A percentile compares a stretch with the other conserved stretches of the same genome.
Conservation (phyloP, 768 basidiomycete genomes). For the Collybiopsis luxurians region DNA sequence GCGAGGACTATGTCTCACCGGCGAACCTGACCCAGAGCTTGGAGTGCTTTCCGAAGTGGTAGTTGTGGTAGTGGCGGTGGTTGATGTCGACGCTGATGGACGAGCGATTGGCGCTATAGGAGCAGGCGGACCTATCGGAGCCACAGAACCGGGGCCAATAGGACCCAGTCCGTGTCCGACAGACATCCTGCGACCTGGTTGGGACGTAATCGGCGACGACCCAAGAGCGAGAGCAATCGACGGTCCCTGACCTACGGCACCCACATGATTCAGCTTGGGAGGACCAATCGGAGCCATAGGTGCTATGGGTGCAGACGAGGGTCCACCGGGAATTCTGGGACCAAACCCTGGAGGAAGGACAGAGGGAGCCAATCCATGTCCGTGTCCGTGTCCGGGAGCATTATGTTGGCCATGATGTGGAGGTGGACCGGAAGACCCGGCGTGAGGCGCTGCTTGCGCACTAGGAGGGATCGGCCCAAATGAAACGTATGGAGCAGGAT, state of each 20-base stretch:
- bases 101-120: conserved; percentile 41
- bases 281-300: conserved; percentile 50
- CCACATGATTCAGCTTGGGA: conserved; percentile 38
- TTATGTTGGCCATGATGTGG: background rate
- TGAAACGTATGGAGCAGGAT: conserved; percentile 46
- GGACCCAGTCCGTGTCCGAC: conserved; percentile 10
- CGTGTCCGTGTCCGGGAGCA: background rate
- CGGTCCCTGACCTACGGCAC: conserved; percentile 27
- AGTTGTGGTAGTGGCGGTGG: conserved; percentile 26
- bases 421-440: conserved; percentile 1
- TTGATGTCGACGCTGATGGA: conserved; percentile 29
- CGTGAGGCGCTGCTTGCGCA: background rate
- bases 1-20: conserved; percentile 12
- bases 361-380: conserved; percentile 37
- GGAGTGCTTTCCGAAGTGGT: conserved; percentile 45
- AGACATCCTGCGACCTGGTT: conserved; percentile 16
- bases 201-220: background rate
- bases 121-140: conserved; percentile 8
- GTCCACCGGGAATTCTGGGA: conserved; percentile 47
- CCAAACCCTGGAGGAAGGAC: conserved; percentile 53
- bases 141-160: background rate
- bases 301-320: conserved; percentile 19
- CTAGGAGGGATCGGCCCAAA: conserved; percentile 34
- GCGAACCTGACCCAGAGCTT: conserved; percentile 54
- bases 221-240: conserved; percentile 18